A percentile compares a stretch with the other conserved stretches of the same genome.
Evolutionary conservation across 352 stramenopile genomes (phyloP).

Genomic region (Globisporangium takayamanum): DNA sequence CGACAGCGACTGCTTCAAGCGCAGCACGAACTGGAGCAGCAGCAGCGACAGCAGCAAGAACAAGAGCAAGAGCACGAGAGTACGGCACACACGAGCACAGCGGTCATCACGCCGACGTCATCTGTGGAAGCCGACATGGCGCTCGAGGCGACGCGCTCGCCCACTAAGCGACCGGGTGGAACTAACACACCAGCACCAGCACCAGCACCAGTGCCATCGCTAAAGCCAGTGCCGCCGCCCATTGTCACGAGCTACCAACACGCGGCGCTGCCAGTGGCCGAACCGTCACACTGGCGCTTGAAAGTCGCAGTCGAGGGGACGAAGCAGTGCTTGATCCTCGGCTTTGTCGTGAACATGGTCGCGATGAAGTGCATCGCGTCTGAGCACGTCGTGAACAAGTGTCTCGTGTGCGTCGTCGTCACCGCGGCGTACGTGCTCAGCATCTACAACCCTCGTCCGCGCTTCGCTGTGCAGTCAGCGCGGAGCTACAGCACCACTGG

Average conservation of each 20-base stretch:
- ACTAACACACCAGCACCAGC: background rate
- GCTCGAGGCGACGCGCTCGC: background rate
- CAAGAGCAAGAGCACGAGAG: background rate
- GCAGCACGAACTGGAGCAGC: conserved; percentile 30
- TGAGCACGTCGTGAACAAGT: conserved; percentile 64
- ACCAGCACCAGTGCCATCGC: background rate
- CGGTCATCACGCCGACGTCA: conserved; percentile 11
- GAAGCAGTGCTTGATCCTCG: conserved; percentile 69
- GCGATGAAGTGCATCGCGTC: conserved; percentile 52
- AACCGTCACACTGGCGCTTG: conserved; percentile 39
- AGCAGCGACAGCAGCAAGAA: conserved; percentile 12
- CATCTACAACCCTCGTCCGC: conserved; percentile 42
- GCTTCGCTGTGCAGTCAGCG: background rate
- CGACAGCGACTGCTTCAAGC: conserved; percentile 61
- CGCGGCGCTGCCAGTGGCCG: background rate
- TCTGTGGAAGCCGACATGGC: background rate
- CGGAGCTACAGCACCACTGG: background rate
- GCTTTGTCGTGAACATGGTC: conserved; percentile 75
- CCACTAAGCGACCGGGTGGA: background rate
- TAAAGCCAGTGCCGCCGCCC: conserved; percentile 19
- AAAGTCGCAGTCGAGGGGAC: conserved; percentile 51
- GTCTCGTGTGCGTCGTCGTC: conserved; percentile 49
- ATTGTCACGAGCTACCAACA: conserved; percentile 14
- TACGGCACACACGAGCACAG: conserved; percentile 1
- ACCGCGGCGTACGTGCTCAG: conserved; percentile 37